Evolutionary conservation across 2,329 filamentous ascomycete species (phyloP), one percentile per base, ranked within the genome.

Genomic region (Aspergillus alliaceus): DNA sequence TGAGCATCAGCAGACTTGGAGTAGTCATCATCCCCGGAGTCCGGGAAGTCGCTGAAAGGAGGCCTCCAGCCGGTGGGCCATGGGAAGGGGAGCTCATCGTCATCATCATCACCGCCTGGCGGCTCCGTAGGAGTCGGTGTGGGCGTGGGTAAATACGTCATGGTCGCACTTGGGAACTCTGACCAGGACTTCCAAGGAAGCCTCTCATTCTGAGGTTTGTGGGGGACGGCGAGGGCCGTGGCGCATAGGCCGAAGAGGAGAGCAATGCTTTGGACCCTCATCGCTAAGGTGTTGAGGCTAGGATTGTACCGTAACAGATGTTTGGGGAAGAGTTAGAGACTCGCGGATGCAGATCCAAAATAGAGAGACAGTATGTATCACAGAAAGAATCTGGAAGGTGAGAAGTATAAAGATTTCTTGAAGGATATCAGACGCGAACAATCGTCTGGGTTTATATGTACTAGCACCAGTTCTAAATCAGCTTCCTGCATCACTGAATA

Each of bases 191-290:
- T 48, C 44, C 25, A 8, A 15, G 15, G 5, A 20, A 3, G 6
- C 8, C 35, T 53, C 12, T 53, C 35, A 3, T 37, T 29, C 20
- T 32, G 40, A 12, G 27, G 14, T 8, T 20, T 32, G n/a, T 25
- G 20, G 15, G 60, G 60, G 8, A 53, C 47, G 15, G 60, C 53
- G 22, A 62, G 29, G 32, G 24, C 53, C 15, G 47, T 34, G 47
- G 57, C 56, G 50, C 54, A 56, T 15, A 63, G 29, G 24, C 53
- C 39, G 44, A 58, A 20, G 12, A 63, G 31, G 31, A 63, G 27
- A n/a, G 54, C 47, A 12, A 52, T 50, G 12, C 39, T 39, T 52
- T 58, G 56, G 32, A 53, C 24, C 29, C 32, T 61, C 60, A 63
- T 63, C 4, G 15, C 56, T 49, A 37, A 12, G 47, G 20, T 22